A percentile compares a stretch with the other conserved stretches of the same genome.
Evolutionary conservation across 1,139 yeast species (phyloP).

Genomic region (Lodderomyces metapsilosis): DNA sequence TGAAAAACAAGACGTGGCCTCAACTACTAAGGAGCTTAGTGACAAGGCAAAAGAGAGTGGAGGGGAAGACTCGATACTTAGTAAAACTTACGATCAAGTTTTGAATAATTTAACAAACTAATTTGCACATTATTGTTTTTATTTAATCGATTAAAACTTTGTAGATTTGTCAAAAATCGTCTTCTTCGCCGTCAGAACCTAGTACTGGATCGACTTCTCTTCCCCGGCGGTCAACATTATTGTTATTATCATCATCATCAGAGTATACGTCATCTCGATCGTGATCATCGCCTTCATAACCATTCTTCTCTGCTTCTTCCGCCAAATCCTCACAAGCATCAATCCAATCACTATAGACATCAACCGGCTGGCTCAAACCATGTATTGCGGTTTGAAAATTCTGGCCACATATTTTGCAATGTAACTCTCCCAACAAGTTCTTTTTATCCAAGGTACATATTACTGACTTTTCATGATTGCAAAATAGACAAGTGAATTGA

Average conservation of each 20-base stretch:
- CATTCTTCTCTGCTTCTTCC: slow-evolving; percentile 48
- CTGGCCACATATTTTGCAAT: slow-evolving; percentile 94
- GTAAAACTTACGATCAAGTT: slow-evolving; percentile 52
- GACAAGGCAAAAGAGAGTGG: slow-evolving; percentile 7
- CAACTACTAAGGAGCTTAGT: slow-evolving; percentile 6
- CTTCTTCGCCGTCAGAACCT: slow-evolving; percentile 33
- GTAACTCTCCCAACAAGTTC: slow-evolving; percentile 77
- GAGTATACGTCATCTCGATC: slow-evolving; percentile 30
- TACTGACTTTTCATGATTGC: slow-evolving; percentile 94
- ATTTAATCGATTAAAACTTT: no score
- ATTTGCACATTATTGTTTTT: neutral
- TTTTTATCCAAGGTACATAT: slow-evolving; percentile 87
- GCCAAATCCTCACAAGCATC: slow-evolving; percentile 98
- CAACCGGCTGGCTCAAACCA: slow-evolving; percentile 83
- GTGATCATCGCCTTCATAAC: slow-evolving; percentile 20
- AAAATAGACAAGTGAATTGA: slow-evolving; percentile 86
- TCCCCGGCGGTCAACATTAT: slow-evolving; percentile 9
- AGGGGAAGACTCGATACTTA: slow-evolving; percentile 19
- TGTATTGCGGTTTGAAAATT: slow-evolving; percentile 88
- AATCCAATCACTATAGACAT: slow-evolving; percentile 96
- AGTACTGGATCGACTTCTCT: slow-evolving; percentile 17
- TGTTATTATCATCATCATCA: slow-evolving; percentile 32
- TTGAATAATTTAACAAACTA: slow-evolving; percentile 31
- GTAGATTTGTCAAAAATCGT: slow-evolving; percentile 15
- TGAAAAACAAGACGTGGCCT: slow-evolving; percentile 3